Evolutionary conservation across 2,329 filamentous ascomycete genomes (phyloP).

Genomic region (Neonectria hederae): DNA sequence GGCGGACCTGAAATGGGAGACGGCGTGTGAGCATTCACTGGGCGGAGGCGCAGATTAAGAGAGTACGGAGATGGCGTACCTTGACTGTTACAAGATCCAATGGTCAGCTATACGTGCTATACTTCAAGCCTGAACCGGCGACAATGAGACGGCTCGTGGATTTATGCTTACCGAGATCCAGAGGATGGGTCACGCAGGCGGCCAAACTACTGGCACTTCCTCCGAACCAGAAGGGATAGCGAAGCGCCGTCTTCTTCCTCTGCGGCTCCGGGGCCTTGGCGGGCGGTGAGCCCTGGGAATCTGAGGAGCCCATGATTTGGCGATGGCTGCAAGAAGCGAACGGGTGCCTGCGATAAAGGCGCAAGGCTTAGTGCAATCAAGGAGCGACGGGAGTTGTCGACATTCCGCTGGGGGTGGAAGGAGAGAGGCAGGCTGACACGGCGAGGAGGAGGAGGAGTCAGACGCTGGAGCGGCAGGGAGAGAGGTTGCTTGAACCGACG

Average conservation of each 20-base stretch:
- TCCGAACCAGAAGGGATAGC: slow-evolving; percentile 94
- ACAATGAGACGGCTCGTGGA: neutral
- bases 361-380: slow-evolving; percentile 10
- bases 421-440: slow-evolving; percentile 12
- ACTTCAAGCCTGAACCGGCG: neutral
- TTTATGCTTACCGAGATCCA: slow-evolving; percentile 80
- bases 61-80: slow-evolving; percentile 33
- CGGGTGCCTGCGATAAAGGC: slow-evolving; percentile 12
- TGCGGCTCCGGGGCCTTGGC: slow-evolving; percentile 41
- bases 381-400: slow-evolving; percentile 19
- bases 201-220: slow-evolving; percentile 94
- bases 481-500: slow-evolving; percentile 14
- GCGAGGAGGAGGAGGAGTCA: neutral
- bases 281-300: slow-evolving; percentile 31
- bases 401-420: slow-evolving; percentile 21
- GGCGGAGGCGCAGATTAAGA: neutral
- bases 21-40: slow-evolving; percentile 19
- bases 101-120: slow-evolving; percentile 34
- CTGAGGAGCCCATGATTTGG: slow-evolving; percentile 34
- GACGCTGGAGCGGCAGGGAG: neutral
- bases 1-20: slow-evolving; percentile 70
- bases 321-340: neutral
- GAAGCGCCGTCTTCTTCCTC: slow-evolving; percentile 54
- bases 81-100: slow-evolving; percentile 57
- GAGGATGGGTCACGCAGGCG: slow-evolving; percentile 89